A percentile compares a stretch with the other conserved stretches of the same genome.
phyloP scores from a whole-genome alignment of 2,329 filamentous ascomycete genomes.

The Canariomyces notabilis region DNA sequence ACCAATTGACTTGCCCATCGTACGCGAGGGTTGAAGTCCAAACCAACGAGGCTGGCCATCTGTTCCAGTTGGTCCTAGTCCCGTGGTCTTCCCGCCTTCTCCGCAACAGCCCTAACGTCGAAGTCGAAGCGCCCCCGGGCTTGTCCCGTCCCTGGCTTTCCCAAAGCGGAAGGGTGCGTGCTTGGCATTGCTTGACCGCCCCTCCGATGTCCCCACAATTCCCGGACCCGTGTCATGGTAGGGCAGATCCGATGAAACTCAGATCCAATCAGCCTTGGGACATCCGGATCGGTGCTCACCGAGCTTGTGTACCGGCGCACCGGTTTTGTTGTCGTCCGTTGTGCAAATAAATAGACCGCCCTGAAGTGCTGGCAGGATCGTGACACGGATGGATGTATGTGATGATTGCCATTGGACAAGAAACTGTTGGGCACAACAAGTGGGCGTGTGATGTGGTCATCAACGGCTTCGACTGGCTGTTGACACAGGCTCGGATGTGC shows the following conservation, averaged over 20 bases:
- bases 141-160: conserved; percentile 2
- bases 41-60: conserved; percentile 2
- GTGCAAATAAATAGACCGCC: background rate
- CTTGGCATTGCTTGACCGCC: conserved; percentile 5
- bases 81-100: background rate
- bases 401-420: too few species aligned
- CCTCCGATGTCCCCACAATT: background rate
- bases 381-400: too few species aligned
- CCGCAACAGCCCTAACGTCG: background rate
- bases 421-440: too few species aligned
- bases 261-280: background rate
- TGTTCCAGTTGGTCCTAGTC: too few species aligned
- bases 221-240: conserved; percentile 4
- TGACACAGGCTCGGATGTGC: too few species aligned
- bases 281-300: too few species aligned
- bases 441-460: too few species aligned
- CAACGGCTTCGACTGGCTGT: too few species aligned
- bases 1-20: too few species aligned
- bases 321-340: background rate
- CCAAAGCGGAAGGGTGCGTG: background rate
- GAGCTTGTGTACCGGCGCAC: background rate
- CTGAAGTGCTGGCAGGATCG: too few species aligned
- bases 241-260: conserved; percentile 1
- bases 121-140: conserved; percentile 1
- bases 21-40: too few species aligned